Evolutionary conservation across 306 rosid species (phyloP).

Genomic region (Dalbergia cultrata): DNA sequence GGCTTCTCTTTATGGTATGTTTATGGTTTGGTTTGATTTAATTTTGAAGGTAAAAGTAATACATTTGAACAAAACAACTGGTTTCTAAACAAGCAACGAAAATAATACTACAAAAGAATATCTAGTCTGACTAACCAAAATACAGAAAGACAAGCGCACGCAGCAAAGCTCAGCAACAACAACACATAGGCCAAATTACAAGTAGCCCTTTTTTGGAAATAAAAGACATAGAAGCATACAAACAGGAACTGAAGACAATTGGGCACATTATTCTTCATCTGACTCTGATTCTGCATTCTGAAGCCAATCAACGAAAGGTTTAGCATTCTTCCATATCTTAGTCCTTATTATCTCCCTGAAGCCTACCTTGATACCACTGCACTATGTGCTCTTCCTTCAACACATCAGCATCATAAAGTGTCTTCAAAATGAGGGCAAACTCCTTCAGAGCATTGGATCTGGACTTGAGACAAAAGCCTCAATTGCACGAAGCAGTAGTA

Average conservation of each 20-base stretch:
- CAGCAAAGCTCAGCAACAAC: not conserved
- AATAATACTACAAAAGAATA: not conserved
- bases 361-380: constrained; percentile 51
- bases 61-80: too few relatives aligned
- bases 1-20: too few relatives aligned
- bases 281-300: constrained; percentile 59
- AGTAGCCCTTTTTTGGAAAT: constrained; percentile 6
- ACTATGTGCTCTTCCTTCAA: constrained; percentile 51
- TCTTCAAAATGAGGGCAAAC: constrained; percentile 52
- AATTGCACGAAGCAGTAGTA: constrained; percentile 46
- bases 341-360: constrained; percentile 45
- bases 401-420: constrained; percentile 53
- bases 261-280: constrained; percentile 45
- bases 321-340: constrained; percentile 50
- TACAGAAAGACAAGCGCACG: not conserved
- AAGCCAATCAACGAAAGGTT: constrained; percentile 55
- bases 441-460: constrained; percentile 46
- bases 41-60: too few relatives aligned
- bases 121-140: not conserved
- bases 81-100: too few relatives aligned
- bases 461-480: constrained; percentile 46
- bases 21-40: too few relatives aligned
- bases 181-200: not conserved
- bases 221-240: not conserved
- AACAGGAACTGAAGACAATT: not conserved